phyloP scores from a whole-genome alignment of 352 stramenopile genomes.

The Pythium phragmitis region DNA sequence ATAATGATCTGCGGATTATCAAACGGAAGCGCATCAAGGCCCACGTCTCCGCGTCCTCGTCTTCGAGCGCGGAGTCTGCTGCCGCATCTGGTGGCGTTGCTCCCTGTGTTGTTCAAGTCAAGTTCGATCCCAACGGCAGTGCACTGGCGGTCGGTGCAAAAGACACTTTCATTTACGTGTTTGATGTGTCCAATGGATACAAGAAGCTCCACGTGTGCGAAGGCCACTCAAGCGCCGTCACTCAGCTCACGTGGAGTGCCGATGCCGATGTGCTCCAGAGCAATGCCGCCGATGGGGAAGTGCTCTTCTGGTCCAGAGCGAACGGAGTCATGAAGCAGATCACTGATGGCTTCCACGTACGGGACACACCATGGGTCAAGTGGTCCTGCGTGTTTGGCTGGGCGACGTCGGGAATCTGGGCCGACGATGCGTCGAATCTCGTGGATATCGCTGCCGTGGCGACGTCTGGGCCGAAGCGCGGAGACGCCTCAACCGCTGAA shows the following conservation, averaged over 20 bases:
- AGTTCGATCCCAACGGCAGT: slow-evolving; percentile 51
- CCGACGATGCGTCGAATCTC: slow-evolving; percentile 45
- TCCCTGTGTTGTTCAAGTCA: slow-evolving; percentile 38
- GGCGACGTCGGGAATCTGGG: slow-evolving; percentile 62
- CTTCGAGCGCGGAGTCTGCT: neutral
- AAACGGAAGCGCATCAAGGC: slow-evolving; percentile 49
- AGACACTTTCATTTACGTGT: slow-evolving; percentile 70
- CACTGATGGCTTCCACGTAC: slow-evolving; percentile 55
- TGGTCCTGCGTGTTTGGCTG: slow-evolving; percentile 76
- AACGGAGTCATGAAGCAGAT: slow-evolving; percentile 53
- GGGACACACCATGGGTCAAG: slow-evolving; percentile 57
- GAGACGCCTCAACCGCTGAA: neutral
- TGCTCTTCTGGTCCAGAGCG: slow-evolving; percentile 53
- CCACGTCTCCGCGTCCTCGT: slow-evolving; percentile 11
- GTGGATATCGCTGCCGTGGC: slow-evolving; percentile 50
- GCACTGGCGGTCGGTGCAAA: slow-evolving; percentile 51
- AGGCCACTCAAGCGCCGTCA: slow-evolving; percentile 79
- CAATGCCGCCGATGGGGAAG: slow-evolving; percentile 70
- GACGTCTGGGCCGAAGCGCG: slow-evolving; percentile 27
- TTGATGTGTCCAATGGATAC: slow-evolving; percentile 44
- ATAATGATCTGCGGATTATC: slow-evolving; percentile 33
- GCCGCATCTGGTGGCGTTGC: slow-evolving; percentile 7
- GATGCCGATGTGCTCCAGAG: slow-evolving; percentile 79
- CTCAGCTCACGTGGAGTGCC: slow-evolving; percentile 86
- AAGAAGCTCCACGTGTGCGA: slow-evolving; percentile 65